Evolutionary conservation across 345 rosid species (phyloP).

Genomic region (Geranium brycei): DNA sequence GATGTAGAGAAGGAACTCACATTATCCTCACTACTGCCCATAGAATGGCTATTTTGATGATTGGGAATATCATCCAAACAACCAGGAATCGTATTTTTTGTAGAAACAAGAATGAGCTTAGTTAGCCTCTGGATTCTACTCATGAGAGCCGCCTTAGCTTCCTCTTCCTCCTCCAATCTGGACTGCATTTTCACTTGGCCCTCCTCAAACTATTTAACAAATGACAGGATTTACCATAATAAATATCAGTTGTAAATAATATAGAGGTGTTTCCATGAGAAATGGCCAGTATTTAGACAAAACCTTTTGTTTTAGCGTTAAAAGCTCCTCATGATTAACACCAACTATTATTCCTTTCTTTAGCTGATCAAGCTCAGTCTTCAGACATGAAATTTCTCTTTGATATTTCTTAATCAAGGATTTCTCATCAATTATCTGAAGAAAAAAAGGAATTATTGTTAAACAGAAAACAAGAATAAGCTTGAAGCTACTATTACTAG

Average conservation of each 20-base stretch:
- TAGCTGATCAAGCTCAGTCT: constrained; percentile 81
- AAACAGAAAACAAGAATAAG: constrained; percentile 12
- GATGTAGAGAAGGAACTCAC: constrained; percentile 31
- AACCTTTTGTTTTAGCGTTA: constrained; percentile 88
- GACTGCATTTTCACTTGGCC: constrained; percentile 99
- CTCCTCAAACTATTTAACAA: constrained; percentile 64
- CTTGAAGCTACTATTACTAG: background rate
- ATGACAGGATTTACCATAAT: constrained; percentile 4
- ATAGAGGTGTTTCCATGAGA: background rate
- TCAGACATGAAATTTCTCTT: constrained; percentile 81
- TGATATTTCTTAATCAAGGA: constrained; percentile 96
- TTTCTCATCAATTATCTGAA: constrained; percentile 95
- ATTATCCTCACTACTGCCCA: constrained; percentile 40
- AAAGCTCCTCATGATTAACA: constrained; percentile 83
- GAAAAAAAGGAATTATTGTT: constrained; percentile 6
- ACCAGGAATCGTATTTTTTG: constrained; percentile 75
- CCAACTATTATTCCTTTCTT: constrained; percentile 75
- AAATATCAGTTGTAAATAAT: background rate
- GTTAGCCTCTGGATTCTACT: constrained; percentile 97
- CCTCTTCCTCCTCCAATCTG: constrained; percentile 98
- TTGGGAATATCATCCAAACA: constrained; percentile 38
- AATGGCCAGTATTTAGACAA: background rate
- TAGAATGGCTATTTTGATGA: constrained; percentile 61
- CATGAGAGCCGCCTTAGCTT: constrained; percentile 98
- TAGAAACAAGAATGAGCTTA: constrained; percentile 94